A percentile compares a stretch with the other conserved stretches of the same genome.
phyloP scores from a whole-genome alignment of 805 yeast species.

The Kuraishia borneana region DNA sequence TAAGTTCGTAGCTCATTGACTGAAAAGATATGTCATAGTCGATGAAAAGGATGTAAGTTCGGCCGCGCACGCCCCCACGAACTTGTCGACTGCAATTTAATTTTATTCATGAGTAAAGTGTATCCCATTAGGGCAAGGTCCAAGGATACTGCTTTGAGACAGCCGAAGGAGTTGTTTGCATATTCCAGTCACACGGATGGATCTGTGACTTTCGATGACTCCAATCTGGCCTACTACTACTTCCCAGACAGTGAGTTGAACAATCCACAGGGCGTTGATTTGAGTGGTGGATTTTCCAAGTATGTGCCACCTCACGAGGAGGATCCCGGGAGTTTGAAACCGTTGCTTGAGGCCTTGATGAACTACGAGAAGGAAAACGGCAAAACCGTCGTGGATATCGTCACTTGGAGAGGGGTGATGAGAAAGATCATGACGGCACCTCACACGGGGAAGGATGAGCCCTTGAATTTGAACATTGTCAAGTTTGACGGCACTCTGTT shows the following conservation, averaged over 20 bases:
- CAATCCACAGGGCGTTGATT: constrained; percentile 38
- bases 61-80: background rate
- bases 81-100: constrained; percentile 1
- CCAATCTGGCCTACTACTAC: constrained; percentile 61
- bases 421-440: constrained; percentile 63
- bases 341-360: constrained; percentile 44
- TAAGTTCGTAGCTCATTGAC: constrained; percentile 35
- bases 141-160: constrained; percentile 59
- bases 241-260: constrained; percentile 66
- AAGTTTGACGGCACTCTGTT: constrained; percentile 70
- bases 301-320: constrained; percentile 47
- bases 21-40: too few species aligned
- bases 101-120: constrained; percentile 8
- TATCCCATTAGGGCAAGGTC: constrained; percentile 37
- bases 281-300: constrained; percentile 51
- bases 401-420: constrained; percentile 82
- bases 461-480: constrained; percentile 49
- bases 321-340: constrained; percentile 45
- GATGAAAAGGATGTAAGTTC: background rate
- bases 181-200: constrained; percentile 56
- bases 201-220: constrained; percentile 37
- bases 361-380: constrained; percentile 39
- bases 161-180: constrained; percentile 73
- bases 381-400: constrained; percentile 45
- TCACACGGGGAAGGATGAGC: constrained; percentile 36